Conservation (phyloP, 2,329 filamentous ascomycete species). For the Ophiocordyceps unilateralis region DNA sequence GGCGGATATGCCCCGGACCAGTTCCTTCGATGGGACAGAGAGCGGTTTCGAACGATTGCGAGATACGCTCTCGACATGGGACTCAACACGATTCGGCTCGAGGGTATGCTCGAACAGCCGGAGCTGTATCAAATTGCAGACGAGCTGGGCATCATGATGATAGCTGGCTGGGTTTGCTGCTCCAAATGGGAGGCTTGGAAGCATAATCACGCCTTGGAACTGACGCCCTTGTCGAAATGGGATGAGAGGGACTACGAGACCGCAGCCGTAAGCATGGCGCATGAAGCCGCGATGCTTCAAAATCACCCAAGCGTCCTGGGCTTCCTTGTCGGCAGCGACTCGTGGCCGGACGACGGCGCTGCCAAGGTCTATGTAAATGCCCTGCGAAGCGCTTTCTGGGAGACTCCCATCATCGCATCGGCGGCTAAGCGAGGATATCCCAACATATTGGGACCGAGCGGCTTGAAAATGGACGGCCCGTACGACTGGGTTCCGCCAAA, state of each 20-base stretch:
- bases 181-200: conserved; percentile 50
- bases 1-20: conserved; percentile 44
- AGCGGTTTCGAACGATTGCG: conserved; percentile 30
- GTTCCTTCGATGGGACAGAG: conserved; percentile 37
- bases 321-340: conserved; percentile 45
- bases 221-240: conserved; percentile 24
- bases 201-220: conserved; percentile 35
- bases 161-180: conserved; percentile 50
- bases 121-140: conserved; percentile 42
- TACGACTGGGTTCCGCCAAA: conserved; percentile 51
- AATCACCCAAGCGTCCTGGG: conserved; percentile 39
- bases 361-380: conserved; percentile 33
- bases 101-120: conserved; percentile 47
- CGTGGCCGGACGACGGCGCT: conserved; percentile 41
- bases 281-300: conserved; percentile 44
- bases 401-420: conserved; percentile 37
- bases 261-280: conserved; percentile 36
- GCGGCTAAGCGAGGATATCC: conserved; percentile 38
- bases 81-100: conserved; percentile 44
- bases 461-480: conserved; percentile 49
- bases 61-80: conserved; percentile 41
- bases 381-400: conserved; percentile 33
- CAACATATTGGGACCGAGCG: conserved; percentile 30
- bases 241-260: conserved; percentile 33
- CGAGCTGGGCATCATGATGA: conserved; percentile 40